Base-by-base conservation (phyloP, 2,329 filamentous ascomycete genomes). In the Clarireedia hainanense region DNA sequence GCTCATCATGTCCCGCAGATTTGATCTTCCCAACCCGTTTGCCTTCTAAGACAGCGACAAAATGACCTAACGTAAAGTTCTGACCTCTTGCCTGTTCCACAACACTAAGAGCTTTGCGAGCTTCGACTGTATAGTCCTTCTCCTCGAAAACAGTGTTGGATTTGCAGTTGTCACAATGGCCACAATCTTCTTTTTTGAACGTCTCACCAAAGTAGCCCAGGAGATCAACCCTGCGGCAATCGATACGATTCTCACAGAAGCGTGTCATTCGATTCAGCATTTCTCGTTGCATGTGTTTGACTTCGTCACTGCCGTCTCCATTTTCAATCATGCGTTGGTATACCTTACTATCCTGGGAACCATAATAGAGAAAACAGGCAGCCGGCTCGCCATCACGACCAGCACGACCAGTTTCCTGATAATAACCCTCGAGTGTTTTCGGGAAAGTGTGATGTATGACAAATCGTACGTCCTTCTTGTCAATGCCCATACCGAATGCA, bases 401-500 rank as follows among this genome's bases (percentile, higher is more conserved):
- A 57, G 95, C 94, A 64, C 94, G 87, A 1, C 94, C 94, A 46
- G 94, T 99, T 71, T 99, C 94, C 69, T 99, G 94, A 67, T 99
- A 99, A 70, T 99, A 99, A 0, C 94, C 94, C 72, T 99, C 94
- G 53, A 99, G 75, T 65, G 90, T 96, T 72, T 99, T 97, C 1
- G 94, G 94, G 5, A 99, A 78, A 45, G 85, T 88, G 65, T 95
- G 86, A 68, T 99, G 95, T 42, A 99, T 89, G 36, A 99, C 94
- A 69, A 95, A 99, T 27, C 94, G 88, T 48, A 99, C 94, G 69
- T 99, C 88, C 0, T 91, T 83, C 70, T 99, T 99, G 75, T 99
- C 94, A 62, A 99, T 99, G n/a, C 94, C 94, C 94, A 99, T 99
- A 6, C 94, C 94, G 68, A 99, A 99, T 24, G 94, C 94, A 70